Percentiles rank a stretch among this genome's conserved stretches.
Conservation (phyloP, 1,139 yeast genomes). For the Torulaspora globosa region DNA sequence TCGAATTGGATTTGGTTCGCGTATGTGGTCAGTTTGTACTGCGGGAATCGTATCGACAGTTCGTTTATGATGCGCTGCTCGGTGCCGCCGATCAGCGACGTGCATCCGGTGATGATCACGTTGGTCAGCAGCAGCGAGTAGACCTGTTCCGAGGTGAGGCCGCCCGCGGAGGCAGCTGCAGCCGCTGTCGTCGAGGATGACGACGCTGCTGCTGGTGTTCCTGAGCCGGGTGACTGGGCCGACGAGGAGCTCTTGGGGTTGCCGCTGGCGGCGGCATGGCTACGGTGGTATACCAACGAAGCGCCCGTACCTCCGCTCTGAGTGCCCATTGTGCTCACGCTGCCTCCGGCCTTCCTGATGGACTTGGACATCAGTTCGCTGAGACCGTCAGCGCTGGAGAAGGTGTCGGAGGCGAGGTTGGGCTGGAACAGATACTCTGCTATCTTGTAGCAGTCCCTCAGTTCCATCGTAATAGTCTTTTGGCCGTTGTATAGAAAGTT, state of each 20-base stretch:
- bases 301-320: conserved; percentile 20
- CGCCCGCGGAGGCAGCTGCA: conserved; percentile 7
- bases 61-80: conserved; percentile 61
- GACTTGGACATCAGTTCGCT: conserved; percentile 29
- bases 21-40: conserved; percentile 33
- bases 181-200: conserved; percentile 1
- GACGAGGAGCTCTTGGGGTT: conserved; percentile 1
- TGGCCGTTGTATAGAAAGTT: conserved; percentile 22
- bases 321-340: conserved; percentile 21
- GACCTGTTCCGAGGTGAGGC: conserved; percentile 23
- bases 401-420: conserved; percentile 18
- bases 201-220: conserved; percentile 2
- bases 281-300: conserved; percentile 8
- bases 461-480: conserved; percentile 25
- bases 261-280: conserved; percentile 1
- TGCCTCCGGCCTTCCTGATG: conserved; percentile 33
- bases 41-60: conserved; percentile 33
- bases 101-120: conserved; percentile 64
- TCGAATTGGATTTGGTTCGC: conserved; percentile 33
- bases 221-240: neutral
- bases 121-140: conserved; percentile 45
- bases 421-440: conserved; percentile 34
- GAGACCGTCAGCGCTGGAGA: conserved; percentile 26
- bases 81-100: conserved; percentile 56
- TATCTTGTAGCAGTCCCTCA: conserved; percentile 27